A percentile compares a stretch with the other conserved stretches of the same genome.
phyloP scores from a whole-genome alignment of 129 eudicot species.

The Mikania micrantha region DNA sequence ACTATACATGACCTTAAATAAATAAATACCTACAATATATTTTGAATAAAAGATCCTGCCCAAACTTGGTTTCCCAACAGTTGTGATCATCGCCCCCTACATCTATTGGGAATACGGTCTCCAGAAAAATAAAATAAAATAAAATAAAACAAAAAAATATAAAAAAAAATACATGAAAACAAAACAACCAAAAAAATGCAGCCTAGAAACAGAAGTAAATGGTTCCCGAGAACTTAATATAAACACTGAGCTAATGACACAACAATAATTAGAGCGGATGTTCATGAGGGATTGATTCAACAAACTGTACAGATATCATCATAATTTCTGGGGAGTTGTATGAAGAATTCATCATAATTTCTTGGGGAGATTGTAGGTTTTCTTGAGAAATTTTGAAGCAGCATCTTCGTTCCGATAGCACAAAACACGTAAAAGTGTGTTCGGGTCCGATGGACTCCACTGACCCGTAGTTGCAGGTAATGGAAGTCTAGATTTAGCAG shows the following conservation, averaged over 20 bases:
- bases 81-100: neutral
- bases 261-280: constrained; percentile 21
- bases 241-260: constrained; percentile 21
- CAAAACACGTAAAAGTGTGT: constrained; percentile 83
- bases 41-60: neutral
- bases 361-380: constrained; percentile 89
- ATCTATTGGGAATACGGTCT: constrained; percentile 14
- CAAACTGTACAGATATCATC: constrained; percentile 31
- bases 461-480: constrained; percentile 94
- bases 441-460: constrained; percentile 82
- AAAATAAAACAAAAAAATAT: constrained; percentile 24
- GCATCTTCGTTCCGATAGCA: constrained; percentile 91
- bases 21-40: constrained; percentile 15
- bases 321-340: neutral
- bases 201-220: constrained; percentile 15
- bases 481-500: constrained; percentile 80
- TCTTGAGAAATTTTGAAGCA: constrained; percentile 84
- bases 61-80: constrained; percentile 18
- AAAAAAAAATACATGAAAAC: constrained; percentile 16
- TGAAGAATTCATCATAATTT: constrained; percentile 28
- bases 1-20: constrained; percentile 19
- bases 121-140: constrained; percentile 10
- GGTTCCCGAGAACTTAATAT: constrained; percentile 19
- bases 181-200: constrained; percentile 25
- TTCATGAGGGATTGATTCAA: constrained; percentile 11